Percentiles rank a stretch among this genome's conserved stretches.
Conservation (phyloP, 2,329 filamentous ascomycete species). For the Zymoseptoria passerinii region DNA sequence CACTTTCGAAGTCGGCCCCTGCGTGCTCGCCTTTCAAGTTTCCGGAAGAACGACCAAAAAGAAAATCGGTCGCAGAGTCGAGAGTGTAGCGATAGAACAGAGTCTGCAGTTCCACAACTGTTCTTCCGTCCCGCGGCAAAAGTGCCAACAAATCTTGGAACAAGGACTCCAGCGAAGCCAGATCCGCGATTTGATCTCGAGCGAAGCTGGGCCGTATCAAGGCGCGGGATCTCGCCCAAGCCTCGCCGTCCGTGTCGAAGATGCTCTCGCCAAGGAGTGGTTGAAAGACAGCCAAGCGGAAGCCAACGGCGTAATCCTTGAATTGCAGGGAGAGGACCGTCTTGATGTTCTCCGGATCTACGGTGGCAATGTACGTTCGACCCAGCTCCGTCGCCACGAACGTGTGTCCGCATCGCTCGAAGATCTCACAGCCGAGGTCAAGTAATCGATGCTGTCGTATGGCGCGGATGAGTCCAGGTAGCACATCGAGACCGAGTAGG, state of each 20-base stretch:
- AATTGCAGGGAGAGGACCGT: constrained; percentile 2
- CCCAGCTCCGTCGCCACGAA: not conserved
- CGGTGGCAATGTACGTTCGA: not conserved
- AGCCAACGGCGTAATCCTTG: constrained; percentile 11
- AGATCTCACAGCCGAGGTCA: not conserved
- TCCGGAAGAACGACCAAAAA: constrained; percentile 1
- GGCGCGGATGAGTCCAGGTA: not conserved
- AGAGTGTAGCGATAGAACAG: constrained; percentile 4
- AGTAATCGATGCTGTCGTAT: not conserved
- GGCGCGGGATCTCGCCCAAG: constrained; percentile 4
- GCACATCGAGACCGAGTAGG: not conserved
- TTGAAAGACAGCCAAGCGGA: not conserved
- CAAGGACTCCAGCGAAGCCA: not conserved
- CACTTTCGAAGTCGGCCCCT: not conserved
- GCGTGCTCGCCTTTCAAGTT: constrained; percentile 19
- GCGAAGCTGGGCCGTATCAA: constrained; percentile 4
- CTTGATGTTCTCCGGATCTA: constrained; percentile 8
- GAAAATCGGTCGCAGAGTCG: constrained; percentile 2
- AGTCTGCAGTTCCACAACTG: not conserved
- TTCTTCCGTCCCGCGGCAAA: not conserved
- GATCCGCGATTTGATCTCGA: not conserved
- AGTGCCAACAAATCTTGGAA: not conserved
- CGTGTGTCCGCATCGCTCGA: not conserved
- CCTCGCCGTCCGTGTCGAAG: constrained; percentile 1
- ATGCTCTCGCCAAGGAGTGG: not conserved